Evolutionary conservation across 2,329 filamentous ascomycete genomes (phyloP).

Genomic region (Cytospora mali): DNA sequence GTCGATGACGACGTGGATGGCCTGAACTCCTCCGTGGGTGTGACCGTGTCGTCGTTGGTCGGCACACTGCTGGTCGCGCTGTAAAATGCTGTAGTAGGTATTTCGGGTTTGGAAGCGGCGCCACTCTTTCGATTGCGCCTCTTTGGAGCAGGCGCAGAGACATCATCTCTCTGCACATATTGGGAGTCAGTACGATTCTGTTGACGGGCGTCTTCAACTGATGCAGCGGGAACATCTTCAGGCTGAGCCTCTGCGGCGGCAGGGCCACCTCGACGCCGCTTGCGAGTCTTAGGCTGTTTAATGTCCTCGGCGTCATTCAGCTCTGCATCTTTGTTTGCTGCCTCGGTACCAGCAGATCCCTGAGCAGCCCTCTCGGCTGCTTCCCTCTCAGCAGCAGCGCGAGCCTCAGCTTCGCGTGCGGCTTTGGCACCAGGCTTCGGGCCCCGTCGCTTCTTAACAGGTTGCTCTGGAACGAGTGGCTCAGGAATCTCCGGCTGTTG

Average conservation of each 20-base stretch:
- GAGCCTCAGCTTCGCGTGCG: slow-evolving; percentile 25
- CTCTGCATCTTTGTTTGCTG: not conserved
- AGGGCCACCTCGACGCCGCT: slow-evolving; percentile 22
- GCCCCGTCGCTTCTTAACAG: slow-evolving; percentile 22
- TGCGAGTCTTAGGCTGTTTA: slow-evolving; percentile 18
- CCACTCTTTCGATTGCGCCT: slow-evolving; percentile 26
- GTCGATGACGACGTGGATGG: slow-evolving; percentile 58
- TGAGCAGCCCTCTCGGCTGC: slow-evolving; percentile 22
- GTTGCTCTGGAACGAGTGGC: slow-evolving; percentile 20
- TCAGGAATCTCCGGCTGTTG: slow-evolving; percentile 23
- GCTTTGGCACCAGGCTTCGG: slow-evolving; percentile 26
- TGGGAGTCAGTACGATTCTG: slow-evolving; percentile 7
- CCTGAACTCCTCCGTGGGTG: slow-evolving; percentile 50
- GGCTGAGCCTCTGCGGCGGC: slow-evolving; percentile 2
- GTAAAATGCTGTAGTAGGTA: slow-evolving; percentile 34
- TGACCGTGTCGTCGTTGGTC: slow-evolving; percentile 37
- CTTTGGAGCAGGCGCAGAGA: slow-evolving; percentile 28
- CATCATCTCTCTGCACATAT: slow-evolving; percentile 18
- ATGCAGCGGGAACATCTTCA: slow-evolving; percentile 19
- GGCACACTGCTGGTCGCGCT: slow-evolving; percentile 36
- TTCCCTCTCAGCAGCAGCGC: slow-evolving; percentile 22
- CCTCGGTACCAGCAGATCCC: slow-evolving; percentile 9
- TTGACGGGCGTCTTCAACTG: slow-evolving; percentile 18
- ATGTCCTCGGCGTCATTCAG: slow-evolving; percentile 4
- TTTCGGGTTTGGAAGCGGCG: slow-evolving; percentile 29